These are phyloP conservation scores for Trametes gibbosa DNA, from an alignment of 768 basidiomycete species.

Conservation along the genomic window DNA sequence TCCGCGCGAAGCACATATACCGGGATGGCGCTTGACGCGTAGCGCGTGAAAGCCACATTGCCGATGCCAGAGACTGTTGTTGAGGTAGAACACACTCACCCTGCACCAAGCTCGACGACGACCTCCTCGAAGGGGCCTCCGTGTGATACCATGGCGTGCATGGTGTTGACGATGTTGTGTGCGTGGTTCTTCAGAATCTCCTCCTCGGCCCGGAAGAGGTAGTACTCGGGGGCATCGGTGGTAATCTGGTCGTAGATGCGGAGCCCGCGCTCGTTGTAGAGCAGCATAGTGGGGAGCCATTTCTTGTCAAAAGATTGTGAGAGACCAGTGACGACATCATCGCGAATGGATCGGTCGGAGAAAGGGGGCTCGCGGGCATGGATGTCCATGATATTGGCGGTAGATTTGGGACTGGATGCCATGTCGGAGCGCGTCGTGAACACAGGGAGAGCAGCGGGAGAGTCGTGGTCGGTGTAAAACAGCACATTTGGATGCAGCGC, in stretches of 20 bases:
- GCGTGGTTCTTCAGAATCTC: constrained; percentile 73
- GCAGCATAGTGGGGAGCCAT: constrained; percentile 73
- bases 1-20: neutral
- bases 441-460: neutral
- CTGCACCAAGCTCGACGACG: constrained; percentile 90
- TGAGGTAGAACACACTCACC: constrained; percentile 52
- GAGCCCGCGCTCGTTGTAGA: constrained; percentile 87
- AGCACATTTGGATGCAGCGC: neutral
- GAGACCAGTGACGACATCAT: constrained; percentile 56
- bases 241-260: constrained; percentile 86
- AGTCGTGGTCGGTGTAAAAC: neutral
- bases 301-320: constrained; percentile 52
- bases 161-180: constrained; percentile 68
- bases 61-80: neutral
- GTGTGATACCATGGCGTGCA: constrained; percentile 47
- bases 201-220: constrained; percentile 87
- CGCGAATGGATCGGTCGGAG: constrained; percentile 29
- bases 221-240: constrained; percentile 77
- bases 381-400: constrained; percentile 27
- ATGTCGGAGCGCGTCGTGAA: neutral
- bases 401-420: neutral
- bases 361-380: constrained; percentile 10
- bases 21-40: neutral
- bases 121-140: constrained; percentile 43
- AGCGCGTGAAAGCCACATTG: neutral